These are phyloP conservation scores for Papiliotrema fonsecae DNA, from an alignment of 1,284 basidiomycete species.

Conservation along the genomic window DNA sequence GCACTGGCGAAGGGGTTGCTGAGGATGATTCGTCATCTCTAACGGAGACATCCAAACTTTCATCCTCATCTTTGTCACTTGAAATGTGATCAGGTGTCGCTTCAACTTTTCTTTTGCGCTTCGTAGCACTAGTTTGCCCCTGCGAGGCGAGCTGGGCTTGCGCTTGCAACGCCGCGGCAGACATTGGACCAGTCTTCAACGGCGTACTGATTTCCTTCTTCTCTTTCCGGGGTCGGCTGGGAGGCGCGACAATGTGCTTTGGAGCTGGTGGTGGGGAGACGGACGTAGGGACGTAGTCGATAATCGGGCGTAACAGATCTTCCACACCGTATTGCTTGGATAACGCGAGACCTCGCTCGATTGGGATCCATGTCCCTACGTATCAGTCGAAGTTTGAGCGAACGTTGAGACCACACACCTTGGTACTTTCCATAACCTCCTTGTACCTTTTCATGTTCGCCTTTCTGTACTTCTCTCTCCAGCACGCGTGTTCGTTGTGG, in stretches of 20 bases:
- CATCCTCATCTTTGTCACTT: slow-evolving; percentile 55
- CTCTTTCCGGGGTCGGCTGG: slow-evolving; percentile 49
- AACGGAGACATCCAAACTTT: slow-evolving; percentile 69
- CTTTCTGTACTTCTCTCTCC: slow-evolving; percentile 97
- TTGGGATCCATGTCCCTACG: slow-evolving; percentile 96
- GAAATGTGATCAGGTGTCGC: slow-evolving; percentile 25
- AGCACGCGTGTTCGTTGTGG: slow-evolving; percentile 95
- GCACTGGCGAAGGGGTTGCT: slow-evolving; percentile 80
- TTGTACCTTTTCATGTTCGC: slow-evolving; percentile 98
- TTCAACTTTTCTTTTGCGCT: slow-evolving; percentile 11
- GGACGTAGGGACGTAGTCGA: slow-evolving; percentile 86
- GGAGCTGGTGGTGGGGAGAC: slow-evolving; percentile 94
- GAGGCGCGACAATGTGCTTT: slow-evolving; percentile 80
- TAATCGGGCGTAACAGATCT: slow-evolving; percentile 80
- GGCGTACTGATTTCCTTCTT: slow-evolving; percentile 30
- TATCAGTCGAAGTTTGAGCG: not conserved
- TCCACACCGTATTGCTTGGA: slow-evolving; percentile 94
- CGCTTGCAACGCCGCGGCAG: slow-evolving; percentile 30
- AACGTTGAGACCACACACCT: slow-evolving; percentile 56
- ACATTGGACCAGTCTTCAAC: slow-evolving; percentile 28
- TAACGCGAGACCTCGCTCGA: slow-evolving; percentile 79
- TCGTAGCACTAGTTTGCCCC: slow-evolving; percentile 14
- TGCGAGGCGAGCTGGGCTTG: slow-evolving; percentile 23
- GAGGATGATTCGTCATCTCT: slow-evolving; percentile 80
- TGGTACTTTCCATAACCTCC: slow-evolving; percentile 99